Evolutionary conservation across 2,329 filamentous ascomycete genomes (phyloP), one percentile per base, ranked within the genome.

Genomic region (Fusarium bulbicola): DNA sequence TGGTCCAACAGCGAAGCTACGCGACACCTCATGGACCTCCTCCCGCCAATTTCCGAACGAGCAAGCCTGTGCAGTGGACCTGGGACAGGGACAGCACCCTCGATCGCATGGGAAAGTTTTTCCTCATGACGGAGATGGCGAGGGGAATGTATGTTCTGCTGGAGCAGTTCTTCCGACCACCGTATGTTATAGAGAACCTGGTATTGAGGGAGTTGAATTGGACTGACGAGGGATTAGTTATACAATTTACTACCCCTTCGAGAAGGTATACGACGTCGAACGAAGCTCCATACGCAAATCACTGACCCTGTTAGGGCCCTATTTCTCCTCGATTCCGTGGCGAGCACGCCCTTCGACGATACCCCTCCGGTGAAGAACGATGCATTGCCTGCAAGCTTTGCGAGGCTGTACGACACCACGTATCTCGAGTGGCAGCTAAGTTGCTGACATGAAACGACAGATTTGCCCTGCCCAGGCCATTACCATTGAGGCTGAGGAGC

Each of bases 301-400:
- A 66, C 74, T 79, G 59, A 81, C 68, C 53, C 63, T 39, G 10
- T 3, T 70, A 91, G 89, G 96, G 96, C 53, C 96, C 96, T 69
- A 98, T 99, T 82, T 98, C 95, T 40, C 96, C 96, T 70, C 93
- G 96, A 78, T 99, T 99, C 91, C 93, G 96, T 84, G 96, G 96
- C 82, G 96, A 99, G 85, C 96, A 99, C 86, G 96, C 96, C 76
- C 89, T 99, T 74, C 92, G 96, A 84, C 91, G 96, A 80, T 99
- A 99, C 84, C 96, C 96, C 36, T 97, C 95, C 7, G 96, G 96
- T 76, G 96, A 99, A 86, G 96, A 99, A 87, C 93, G 96, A 78
- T 99, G 96, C 88, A 99, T 99, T 85, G 96, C 96, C 78, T 99
- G 96, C 93, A 99, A 99, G 89, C 92, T 99, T 67, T 99, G 96